Evolutionary conservation across 2,329 filamentous ascomycete genomes (phyloP), one percentile per base, ranked within the genome.

Genomic region (Sarocladium strictum): DNA sequence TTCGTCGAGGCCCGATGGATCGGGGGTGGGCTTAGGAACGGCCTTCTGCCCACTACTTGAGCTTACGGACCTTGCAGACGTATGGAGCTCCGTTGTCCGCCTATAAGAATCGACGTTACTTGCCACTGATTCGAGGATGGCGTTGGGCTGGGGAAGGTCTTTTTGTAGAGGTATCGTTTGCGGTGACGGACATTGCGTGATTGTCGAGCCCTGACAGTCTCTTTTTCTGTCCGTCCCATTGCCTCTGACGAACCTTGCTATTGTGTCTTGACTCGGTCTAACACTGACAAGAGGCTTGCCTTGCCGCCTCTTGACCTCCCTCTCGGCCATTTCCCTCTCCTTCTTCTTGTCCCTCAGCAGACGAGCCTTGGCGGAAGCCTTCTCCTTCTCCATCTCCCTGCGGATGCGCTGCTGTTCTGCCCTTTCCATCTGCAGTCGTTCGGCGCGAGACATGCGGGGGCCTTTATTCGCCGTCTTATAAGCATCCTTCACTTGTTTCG

Each of bases 261-360:
- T 81, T 0, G 76, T 80, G 40, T 76, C 76, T 63, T 85, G 82
- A 32, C 81, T 84, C 0, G 81, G 76, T 33, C 75, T 72, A 3
- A 81, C 77, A 12, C 71, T 72, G n/a, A 79, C 71, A 3, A 83
- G 66, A 14, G 82, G 82, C 56, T 81, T 55, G 0, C 81, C 78
- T 54, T 71, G 75, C 58, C 70, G 76, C 61, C 69, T 78, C 67
- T 75, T 80, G 53, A 70, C 74, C n/a, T 77, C 74, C 43, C 67
- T 69, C 56, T 77, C 75, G 7, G 72, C 72, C 24, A 72, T 64
- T 50, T 80, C 79, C 61, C 77, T 82, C 15, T 74, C 77, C 56
- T 74, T 77, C 64, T 81, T 83, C 66, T 75, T 79, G 37, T 84
- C 81, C 23, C 80, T 67, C 2, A 73, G 72, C 9, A 71, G 63